Percentiles rank a stretch among this genome's conserved stretches.
phyloP scores from a whole-genome alignment of 306 rosid genomes.

The Cajanus cajan region DNA sequence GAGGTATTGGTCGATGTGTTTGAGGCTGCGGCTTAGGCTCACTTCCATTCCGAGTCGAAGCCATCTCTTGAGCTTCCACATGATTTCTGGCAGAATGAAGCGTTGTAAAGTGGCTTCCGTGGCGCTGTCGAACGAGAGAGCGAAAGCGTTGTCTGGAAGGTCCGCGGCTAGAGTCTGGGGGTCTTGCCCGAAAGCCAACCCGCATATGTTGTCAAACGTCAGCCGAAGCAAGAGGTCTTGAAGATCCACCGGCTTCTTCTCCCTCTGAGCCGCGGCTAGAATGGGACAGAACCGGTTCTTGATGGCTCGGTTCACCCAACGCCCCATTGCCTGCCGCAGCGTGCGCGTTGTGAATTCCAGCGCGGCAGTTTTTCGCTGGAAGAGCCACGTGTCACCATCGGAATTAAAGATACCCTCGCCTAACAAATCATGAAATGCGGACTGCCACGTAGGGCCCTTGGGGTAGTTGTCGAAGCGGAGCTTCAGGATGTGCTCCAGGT shows the following conservation, averaged over 20 bases:
- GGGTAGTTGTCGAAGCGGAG: conserved; percentile 86
- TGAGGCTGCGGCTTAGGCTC: conserved; percentile 48
- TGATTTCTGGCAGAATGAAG: conserved; percentile 34
- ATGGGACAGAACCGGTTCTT: conserved; percentile 69
- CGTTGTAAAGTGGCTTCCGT: conserved; percentile 49
- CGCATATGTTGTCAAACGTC: conserved; percentile 94
- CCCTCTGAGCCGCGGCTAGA: conserved; percentile 47
- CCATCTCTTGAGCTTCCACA: conserved; percentile 49
- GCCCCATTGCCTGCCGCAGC: conserved; percentile 91
- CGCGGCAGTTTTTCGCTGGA: conserved; percentile 93
- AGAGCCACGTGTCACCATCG: conserved; percentile 84
- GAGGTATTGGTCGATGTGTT: conserved; percentile 49
- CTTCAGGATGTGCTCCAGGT: conserved; percentile 81
- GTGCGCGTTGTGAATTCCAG: conserved; percentile 89
- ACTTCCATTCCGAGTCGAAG: conserved; percentile 60
- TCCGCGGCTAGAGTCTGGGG: conserved; percentile 56
- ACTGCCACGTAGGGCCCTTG: conserved; percentile 90
- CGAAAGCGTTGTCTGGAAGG: conserved; percentile 42
- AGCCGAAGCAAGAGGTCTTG: conserved; percentile 88
- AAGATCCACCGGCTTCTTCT: conserved; percentile 51
- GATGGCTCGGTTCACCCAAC: conserved; percentile 93
- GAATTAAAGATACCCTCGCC: conserved; percentile 92
- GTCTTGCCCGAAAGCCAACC: conserved; percentile 79
- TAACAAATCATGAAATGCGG: conserved; percentile 71
- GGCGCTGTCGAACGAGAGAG: conserved; percentile 45